Evolutionary conservation across 768 basidiomycete species (phyloP).

Genomic region (Boletus huronensis): DNA sequence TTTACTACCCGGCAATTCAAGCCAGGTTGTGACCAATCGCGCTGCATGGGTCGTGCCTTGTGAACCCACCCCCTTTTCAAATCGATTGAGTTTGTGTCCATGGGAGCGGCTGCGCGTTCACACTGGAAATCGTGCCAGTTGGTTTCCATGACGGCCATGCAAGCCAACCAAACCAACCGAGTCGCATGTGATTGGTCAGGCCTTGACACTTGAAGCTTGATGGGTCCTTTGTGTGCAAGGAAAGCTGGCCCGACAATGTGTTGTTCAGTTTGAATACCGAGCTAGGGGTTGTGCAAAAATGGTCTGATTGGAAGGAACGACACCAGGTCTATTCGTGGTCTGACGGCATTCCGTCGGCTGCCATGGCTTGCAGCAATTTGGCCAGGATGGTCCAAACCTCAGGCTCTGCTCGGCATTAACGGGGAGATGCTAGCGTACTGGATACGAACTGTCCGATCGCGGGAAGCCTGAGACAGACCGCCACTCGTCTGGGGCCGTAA

Average conservation of each 20-base stretch:
- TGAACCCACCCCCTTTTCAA: constrained; percentile 1
- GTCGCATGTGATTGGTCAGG: background rate
- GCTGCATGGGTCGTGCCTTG: background rate
- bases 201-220: background rate
- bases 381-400: background rate
- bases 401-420: background rate
- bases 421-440: background rate
- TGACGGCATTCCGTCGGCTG: constrained; percentile 6
- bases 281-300: background rate
- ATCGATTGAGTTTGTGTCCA: background rate
- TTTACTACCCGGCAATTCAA: constrained; percentile 5
- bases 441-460: background rate
- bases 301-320: constrained; percentile 9
- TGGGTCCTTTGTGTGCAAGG: background rate
- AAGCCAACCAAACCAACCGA: background rate
- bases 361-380: background rate
- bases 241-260: constrained; percentile 3
- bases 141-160: constrained; percentile 18
- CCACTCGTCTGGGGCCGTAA: background rate
- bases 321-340: background rate
- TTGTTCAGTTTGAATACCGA: background rate
- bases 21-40: constrained; percentile 4
- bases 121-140: background rate
- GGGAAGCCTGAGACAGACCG: background rate
- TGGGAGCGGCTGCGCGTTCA: background rate